Conservation (phyloP, 129 eudicot genomes). For the sunflower (Helianthus annuus) region DNA sequence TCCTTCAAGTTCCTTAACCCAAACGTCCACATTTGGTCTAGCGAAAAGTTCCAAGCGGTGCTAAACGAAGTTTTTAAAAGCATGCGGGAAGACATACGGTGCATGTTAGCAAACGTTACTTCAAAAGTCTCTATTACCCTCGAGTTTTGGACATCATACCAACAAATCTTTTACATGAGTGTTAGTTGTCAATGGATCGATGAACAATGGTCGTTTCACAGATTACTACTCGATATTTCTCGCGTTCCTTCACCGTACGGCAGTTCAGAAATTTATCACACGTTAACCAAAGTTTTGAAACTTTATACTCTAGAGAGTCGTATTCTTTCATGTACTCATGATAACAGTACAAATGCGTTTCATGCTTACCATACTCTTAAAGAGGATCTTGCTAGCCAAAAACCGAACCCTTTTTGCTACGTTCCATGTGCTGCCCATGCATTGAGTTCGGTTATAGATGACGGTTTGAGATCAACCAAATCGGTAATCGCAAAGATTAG, state of each 20-base stretch:
- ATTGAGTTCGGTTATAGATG: conserved; percentile 66
- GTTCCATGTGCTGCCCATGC: conserved; percentile 88
- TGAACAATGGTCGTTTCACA: conserved; percentile 80
- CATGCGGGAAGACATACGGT: conserved; percentile 73
- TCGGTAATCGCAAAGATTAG: conserved; percentile 64
- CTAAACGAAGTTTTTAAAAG: conserved; percentile 67
- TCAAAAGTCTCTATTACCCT: conserved; percentile 85
- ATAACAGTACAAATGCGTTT: conserved; percentile 64
- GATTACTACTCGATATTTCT: conserved; percentile 75
- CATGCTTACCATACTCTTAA: conserved; percentile 79
- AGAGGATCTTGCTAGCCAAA: conserved; percentile 85
- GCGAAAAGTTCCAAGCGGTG: conserved; percentile 65
- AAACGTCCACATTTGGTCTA: conserved; percentile 70
- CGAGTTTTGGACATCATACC: conserved; percentile 90
- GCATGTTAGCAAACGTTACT: conserved; percentile 57
- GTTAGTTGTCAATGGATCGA: conserved; percentile 92
- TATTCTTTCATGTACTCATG: conserved; percentile 86
- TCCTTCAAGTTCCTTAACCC: conserved; percentile 76
- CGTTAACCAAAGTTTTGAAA: conserved; percentile 59
- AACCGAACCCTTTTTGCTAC: conserved; percentile 67
- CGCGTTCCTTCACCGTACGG: conserved; percentile 87
- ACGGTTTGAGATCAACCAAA: conserved; percentile 70
- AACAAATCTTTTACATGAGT: conserved; percentile 77
- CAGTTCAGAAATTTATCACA: conserved; percentile 58
- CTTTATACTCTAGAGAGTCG: conserved; percentile 61